A percentile compares a stretch with the other conserved stretches of the same genome.
Evolutionary conservation across 2,329 filamentous ascomycete species (phyloP).

Genomic region (Colletotrichum chrysophilum): DNA sequence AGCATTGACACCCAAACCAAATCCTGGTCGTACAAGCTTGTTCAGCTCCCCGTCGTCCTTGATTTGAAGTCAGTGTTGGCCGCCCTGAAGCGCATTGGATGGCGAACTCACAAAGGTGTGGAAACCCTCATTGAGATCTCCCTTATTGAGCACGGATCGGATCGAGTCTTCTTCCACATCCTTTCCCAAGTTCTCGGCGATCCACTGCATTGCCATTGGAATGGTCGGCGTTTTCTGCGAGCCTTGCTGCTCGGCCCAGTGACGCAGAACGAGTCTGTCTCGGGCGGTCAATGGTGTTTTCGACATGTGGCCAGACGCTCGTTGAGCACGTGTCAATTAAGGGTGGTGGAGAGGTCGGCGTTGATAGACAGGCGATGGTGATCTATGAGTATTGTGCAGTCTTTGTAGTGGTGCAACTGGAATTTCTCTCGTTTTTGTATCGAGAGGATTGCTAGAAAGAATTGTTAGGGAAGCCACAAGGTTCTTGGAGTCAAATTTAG

Average conservation of each 20-base stretch:
- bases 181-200: background rate
- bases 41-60: conserved; percentile 6
- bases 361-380: background rate
- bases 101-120: background rate
- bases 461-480: background rate
- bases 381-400: background rate
- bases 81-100: background rate
- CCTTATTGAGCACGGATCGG: background rate
- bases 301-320: background rate
- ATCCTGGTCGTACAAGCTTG: conserved; percentile 1
- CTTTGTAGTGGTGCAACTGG: background rate
- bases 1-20: background rate
- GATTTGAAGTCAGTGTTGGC: background rate
- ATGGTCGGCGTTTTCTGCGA: background rate
- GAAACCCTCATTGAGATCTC: background rate
- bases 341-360: background rate
- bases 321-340: background rate
- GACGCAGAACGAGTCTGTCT: background rate
- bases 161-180: background rate
- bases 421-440: background rate
- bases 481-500: background rate
- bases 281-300: background rate
- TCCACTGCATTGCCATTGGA: background rate
- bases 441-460: background rate
- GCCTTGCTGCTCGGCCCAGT: background rate